Base-by-base conservation (phyloP, 768 basidiomycete genomes). In the Lactarius akahatsu region DNA sequence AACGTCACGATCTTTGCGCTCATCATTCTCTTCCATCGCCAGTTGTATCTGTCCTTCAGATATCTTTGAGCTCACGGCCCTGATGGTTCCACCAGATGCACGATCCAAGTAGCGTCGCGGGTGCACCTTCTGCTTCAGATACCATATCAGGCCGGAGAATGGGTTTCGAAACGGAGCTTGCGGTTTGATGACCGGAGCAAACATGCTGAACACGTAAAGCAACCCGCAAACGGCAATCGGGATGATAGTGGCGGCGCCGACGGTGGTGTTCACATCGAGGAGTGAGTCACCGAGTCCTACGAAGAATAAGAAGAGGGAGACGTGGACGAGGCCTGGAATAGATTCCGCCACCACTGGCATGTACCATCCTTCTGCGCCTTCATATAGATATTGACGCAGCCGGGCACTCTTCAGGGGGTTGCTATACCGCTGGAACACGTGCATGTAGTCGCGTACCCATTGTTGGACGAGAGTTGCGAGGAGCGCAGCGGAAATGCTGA, bases 231-330 rank as follows among this genome's bases (percentile, higher is more conserved):
- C 4, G 26, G 54, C 13, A 15, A 71, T 61, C 4, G 68, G 61
- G 4, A 62, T 20, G 3, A 61, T 32, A 0, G 64, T 57, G 5
- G 59, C 38, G 5, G 57, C 23, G 2, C 67, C 68, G 23, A 71
- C 64, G 18, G 52, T 59, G 1, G 7, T 16, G 56, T 71, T 66
- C 54, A 71, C 71, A 11, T 78, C 72, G 62, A 72, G 72, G 36
- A 84, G 73, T 69, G 84, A 82, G 26, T 78, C 76, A 41, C 82
- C 72, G 41, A 85, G 76, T 40, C 81, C 80, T 34, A 79, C 76
- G 72, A 86, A 79, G 73, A 84, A 84, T 8, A 84, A 74, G 26
- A 82, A 76, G 15, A 83, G 74, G 2, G 82, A 81, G 8, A 80
- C 72, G 65, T 84, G 83, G 28, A 85, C 77, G 9, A 84, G 77